Evolutionary conservation across 768 basidiomycete genomes (phyloP).

Genomic region (Fistulinella prunicolor): DNA sequence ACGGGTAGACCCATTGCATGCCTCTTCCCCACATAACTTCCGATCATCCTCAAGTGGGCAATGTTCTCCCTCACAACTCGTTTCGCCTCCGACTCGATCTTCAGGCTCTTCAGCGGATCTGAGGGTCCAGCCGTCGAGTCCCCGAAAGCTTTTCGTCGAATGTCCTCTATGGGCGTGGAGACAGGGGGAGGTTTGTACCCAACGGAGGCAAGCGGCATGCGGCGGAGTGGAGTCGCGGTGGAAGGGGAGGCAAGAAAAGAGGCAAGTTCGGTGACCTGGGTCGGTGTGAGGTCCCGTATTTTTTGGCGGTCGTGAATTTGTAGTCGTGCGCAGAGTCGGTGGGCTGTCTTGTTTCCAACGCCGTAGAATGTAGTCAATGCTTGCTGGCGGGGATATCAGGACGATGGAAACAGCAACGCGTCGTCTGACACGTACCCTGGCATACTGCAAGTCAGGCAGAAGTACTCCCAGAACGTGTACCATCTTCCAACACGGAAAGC

Average conservation of each 20-base stretch:
- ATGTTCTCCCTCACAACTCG: conserved; percentile 87
- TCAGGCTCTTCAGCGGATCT: conserved; percentile 72
- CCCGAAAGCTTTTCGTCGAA: conserved; percentile 29
- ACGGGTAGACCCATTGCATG: conserved; percentile 94
- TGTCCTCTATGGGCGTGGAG: conserved; percentile 31
- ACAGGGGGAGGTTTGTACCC: conserved; percentile 48
- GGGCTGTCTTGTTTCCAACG: conserved; percentile 70
- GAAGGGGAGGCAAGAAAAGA: conserved; percentile 91
- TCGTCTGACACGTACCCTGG: conserved; percentile 54
- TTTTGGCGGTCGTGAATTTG: conserved; percentile 86
- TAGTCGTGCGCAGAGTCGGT: conserved; percentile 85
- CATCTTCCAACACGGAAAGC: conserved; percentile 49
- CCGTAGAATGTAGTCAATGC: conserved; percentile 93
- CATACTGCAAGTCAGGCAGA: conserved; percentile 70
- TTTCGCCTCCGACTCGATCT: conserved; percentile 85
- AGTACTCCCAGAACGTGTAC: conserved; percentile 87
- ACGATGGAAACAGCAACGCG: neutral
- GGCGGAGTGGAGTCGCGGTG: conserved; percentile 64
- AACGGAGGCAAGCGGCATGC: conserved; percentile 61
- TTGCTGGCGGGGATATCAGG: conserved; percentile 47
- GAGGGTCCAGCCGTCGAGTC: conserved; percentile 34
- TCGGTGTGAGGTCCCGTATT: conserved; percentile 77
- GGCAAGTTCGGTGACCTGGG: conserved; percentile 88
- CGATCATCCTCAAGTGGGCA: conserved; percentile 88
- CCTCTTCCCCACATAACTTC: conserved; percentile 88